phyloP scores from a whole-genome alignment of 257 asterid species.

The Echites panduratus region DNA sequence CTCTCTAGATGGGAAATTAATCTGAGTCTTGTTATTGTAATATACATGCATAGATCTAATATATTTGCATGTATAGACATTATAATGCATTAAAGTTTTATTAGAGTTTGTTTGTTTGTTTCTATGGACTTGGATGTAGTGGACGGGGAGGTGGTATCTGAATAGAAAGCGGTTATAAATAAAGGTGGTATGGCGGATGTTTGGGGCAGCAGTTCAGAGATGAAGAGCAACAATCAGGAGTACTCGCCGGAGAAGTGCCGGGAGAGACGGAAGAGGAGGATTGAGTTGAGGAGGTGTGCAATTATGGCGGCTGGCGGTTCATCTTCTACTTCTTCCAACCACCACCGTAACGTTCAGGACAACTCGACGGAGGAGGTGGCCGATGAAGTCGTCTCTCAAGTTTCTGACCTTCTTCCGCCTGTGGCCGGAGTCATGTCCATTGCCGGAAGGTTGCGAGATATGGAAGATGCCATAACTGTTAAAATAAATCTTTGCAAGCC shows the following conservation, averaged over 20 bases:
- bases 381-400: neutral
- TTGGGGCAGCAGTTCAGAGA: neutral
- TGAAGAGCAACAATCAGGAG: neutral
- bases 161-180: neutral
- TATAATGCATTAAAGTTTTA: neutral
- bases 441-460: constrained; percentile 14
- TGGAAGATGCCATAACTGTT: constrained; percentile 20
- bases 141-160: neutral
- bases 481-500: constrained; percentile 11
- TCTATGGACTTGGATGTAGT: neutral
- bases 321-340: neutral
- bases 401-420: constrained; percentile 1
- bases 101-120: constrained; percentile 1
- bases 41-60: neutral
- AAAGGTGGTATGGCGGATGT: neutral
- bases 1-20: neutral
- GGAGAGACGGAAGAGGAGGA: neutral
- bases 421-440: constrained; percentile 13
- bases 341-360: neutral
- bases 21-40: neutral
- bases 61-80: neutral
- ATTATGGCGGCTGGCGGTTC: neutral
- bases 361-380: neutral
- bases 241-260: neutral
- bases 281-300: neutral